Evolutionary conservation across 805 yeast genomes (phyloP).

Genomic region (Ogataea nonfermentans): DNA sequence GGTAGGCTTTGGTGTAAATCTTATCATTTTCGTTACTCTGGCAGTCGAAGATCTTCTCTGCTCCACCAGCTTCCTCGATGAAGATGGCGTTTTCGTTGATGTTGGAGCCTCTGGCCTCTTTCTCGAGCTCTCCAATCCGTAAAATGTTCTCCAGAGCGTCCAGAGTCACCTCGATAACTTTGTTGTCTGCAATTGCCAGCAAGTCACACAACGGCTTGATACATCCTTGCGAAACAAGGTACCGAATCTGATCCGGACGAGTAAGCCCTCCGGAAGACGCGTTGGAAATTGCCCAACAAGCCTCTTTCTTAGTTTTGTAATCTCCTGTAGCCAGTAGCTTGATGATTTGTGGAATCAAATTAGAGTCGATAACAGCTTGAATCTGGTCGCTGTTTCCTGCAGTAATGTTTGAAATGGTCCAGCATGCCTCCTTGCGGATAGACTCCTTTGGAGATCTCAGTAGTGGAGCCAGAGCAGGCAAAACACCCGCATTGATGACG

Average conservation of each 20-base stretch:
- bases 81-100: slow-evolving; percentile 85
- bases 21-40: slow-evolving; percentile 90
- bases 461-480: slow-evolving; percentile 78
- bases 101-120: slow-evolving; percentile 65
- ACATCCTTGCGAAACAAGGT: slow-evolving; percentile 92
- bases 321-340: slow-evolving; percentile 75
- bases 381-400: slow-evolving; percentile 96
- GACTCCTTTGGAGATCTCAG: slow-evolving; percentile 85
- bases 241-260: slow-evolving; percentile 90
- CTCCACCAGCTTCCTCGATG: slow-evolving; percentile 98
- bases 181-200: slow-evolving; percentile 81
- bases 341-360: slow-evolving; percentile 88
- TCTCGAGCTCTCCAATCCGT: slow-evolving; percentile 91
- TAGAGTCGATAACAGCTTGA: slow-evolving; percentile 94
- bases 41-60: slow-evolving; percentile 92
- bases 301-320: slow-evolving; percentile 95
- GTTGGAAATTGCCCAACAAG: slow-evolving; percentile 98
- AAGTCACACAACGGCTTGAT: slow-evolving; percentile 96
- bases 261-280: slow-evolving; percentile 94
- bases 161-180: slow-evolving; percentile 89
- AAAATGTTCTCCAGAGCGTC: slow-evolving; percentile 94
- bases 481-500: slow-evolving; percentile 88
- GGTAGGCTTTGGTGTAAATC: slow-evolving; percentile 87
- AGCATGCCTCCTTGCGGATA: slow-evolving; percentile 95
- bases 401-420: slow-evolving; percentile 97